Evolutionary conservation across 768 basidiomycete genomes (phyloP).

Genomic region (Aureoboletus auriporus): DNA sequence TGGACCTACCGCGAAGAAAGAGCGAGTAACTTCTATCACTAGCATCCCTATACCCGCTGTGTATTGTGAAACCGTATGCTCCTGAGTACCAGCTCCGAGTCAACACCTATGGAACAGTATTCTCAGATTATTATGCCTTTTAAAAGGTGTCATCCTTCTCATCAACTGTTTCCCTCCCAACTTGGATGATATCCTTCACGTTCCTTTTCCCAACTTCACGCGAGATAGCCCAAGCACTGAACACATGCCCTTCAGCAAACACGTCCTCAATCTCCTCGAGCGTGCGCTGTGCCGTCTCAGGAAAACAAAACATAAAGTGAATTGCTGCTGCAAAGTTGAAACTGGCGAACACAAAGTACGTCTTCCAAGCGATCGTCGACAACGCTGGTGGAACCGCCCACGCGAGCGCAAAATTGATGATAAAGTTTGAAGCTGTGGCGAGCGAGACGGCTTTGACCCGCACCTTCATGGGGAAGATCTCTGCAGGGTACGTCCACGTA

Average conservation of each 20-base stretch:
- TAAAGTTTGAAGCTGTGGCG: constrained; percentile 47
- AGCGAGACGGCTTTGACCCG: constrained; percentile 57
- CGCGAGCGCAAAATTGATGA: constrained; percentile 71
- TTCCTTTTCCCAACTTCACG: constrained; percentile 61
- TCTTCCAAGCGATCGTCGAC: constrained; percentile 64
- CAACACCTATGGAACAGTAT: too few species aligned
- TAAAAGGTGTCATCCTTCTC: constrained; percentile 10
- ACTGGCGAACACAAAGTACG: constrained; percentile 73
- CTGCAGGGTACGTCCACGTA: constrained; percentile 72
- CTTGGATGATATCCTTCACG: constrained; percentile 41
- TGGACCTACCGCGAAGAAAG: constrained; percentile 60
- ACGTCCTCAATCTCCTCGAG: constrained; percentile 80
- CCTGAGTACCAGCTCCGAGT: too few species aligned
- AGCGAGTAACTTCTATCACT: constrained; percentile 20
- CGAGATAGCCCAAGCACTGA: constrained; percentile 67
- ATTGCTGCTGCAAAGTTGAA: constrained; percentile 73
- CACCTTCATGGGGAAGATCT: constrained; percentile 65
- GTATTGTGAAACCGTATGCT: too few species aligned
- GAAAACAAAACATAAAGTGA: constrained; percentile 77
- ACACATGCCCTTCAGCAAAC: constrained; percentile 64
- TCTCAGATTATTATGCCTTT: not conserved
- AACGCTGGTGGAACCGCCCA: constrained; percentile 74
- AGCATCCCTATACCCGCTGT: too few species aligned
- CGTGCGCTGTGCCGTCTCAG: constrained; percentile 68
- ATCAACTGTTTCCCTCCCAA: constrained; percentile 12